phyloP scores from a whole-genome alignment of 495 filamentous ascomycete species.

The Clavariopsis aquatica region DNA sequence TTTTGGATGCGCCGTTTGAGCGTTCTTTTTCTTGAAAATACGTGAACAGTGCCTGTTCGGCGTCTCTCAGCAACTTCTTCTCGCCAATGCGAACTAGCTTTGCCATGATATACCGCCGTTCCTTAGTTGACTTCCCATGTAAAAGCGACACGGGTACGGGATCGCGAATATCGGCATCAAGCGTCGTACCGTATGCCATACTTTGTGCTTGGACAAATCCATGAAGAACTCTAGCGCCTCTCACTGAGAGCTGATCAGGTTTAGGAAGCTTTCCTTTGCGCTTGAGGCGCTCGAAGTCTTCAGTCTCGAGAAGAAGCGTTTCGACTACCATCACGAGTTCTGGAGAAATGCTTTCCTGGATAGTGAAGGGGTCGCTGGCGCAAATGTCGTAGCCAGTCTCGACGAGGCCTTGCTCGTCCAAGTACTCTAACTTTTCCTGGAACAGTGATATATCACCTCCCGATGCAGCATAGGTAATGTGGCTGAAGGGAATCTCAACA shows the following conservation, averaged over 20 bases:
- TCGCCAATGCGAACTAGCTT: constrained; percentile 77
- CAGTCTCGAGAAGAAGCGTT: constrained; percentile 46
- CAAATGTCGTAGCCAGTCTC: constrained; percentile 59
- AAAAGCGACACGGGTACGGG: neutral
- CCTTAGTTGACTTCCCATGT: neutral
- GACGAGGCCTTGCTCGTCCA: constrained; percentile 54
- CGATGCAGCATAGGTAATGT: constrained; percentile 49
- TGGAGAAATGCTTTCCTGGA: constrained; percentile 43
- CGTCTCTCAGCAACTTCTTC: constrained; percentile 66
- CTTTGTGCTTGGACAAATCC: constrained; percentile 42
- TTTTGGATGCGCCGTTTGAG: constrained; percentile 13
- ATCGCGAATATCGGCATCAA: constrained; percentile 60
- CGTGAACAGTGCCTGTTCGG: constrained; percentile 26
- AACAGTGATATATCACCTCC: neutral
- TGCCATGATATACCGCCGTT: constrained; percentile 62
- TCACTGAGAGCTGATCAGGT: constrained; percentile 48
- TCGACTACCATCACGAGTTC: constrained; percentile 56
- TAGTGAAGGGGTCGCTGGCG: constrained; percentile 43
- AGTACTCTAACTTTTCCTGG: constrained; percentile 48
- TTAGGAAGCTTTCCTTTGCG: constrained; percentile 55
- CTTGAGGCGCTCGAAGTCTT: constrained; percentile 41
- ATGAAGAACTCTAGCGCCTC: constrained; percentile 45
- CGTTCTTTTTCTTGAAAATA: neutral
- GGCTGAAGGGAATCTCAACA: constrained; percentile 66
- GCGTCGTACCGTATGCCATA: constrained; percentile 62